Percentiles rank a stretch among this genome's conserved stretches.
phyloP scores from a whole-genome alignment of 2,329 filamentous ascomycete genomes.

The Aspergillus versicolor region DNA sequence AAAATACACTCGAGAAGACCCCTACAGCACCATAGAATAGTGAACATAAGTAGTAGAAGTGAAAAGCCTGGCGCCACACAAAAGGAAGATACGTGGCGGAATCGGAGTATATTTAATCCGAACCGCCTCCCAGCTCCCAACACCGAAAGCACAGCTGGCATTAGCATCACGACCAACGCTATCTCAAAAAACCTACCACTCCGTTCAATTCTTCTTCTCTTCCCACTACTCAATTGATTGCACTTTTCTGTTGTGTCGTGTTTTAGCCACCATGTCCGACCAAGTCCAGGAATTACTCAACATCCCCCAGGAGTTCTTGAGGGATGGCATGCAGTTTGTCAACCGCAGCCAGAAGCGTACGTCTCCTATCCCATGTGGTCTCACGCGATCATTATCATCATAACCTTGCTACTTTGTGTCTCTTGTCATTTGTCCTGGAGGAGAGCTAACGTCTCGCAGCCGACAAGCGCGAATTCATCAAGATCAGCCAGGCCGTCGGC shows the following conservation, averaged over 20 bases:
- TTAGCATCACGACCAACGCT: background rate
- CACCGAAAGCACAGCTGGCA: conserved; percentile 16
- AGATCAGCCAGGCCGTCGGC: conserved; percentile 61
- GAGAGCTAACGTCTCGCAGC: conserved; percentile 35
- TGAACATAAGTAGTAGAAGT: background rate
- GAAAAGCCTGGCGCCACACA: background rate
- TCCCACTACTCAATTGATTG: background rate
- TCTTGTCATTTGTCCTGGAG: background rate
- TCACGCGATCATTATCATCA: background rate
- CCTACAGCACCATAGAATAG: no score
- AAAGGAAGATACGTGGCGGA: background rate
- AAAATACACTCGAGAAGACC: no score
- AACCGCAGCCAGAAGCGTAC: conserved; percentile 25
- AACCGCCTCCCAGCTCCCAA: conserved; percentile 4
- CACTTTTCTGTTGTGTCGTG: background rate
- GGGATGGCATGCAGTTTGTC: conserved; percentile 23
- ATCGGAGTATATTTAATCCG: background rate
- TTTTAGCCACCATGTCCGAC: conserved; percentile 21
- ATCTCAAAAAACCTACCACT: background rate
- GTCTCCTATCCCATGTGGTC: background rate
- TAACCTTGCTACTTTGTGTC: background rate
- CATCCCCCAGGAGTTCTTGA: conserved; percentile 24
- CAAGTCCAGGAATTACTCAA: conserved; percentile 24
- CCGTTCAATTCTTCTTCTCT: background rate
- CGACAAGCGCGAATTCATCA: conserved; percentile 60